A percentile compares a stretch with the other conserved stretches of the same genome.
Conservation (phyloP, 2,329 filamentous ascomycete species). For the Plenodomus lindquistii region DNA sequence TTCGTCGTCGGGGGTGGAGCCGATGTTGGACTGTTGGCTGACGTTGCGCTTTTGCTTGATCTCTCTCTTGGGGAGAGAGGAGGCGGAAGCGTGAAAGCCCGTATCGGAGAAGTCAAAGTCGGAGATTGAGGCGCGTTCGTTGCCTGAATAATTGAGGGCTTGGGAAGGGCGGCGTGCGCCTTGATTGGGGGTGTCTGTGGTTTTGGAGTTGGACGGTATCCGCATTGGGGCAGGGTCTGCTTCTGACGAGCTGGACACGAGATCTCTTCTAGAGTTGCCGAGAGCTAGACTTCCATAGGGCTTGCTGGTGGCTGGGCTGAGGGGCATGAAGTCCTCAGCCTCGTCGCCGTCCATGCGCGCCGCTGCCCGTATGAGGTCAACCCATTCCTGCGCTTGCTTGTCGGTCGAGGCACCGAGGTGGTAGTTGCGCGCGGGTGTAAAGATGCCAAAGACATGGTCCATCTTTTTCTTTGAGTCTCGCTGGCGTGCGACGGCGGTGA, state of each 20-base stretch:
- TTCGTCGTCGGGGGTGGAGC: conserved; percentile 65
- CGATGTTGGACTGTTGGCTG: conserved; percentile 64
- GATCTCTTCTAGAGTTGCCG: conserved; percentile 33
- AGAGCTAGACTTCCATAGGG: conserved; percentile 49
- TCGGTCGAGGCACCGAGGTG: conserved; percentile 79
- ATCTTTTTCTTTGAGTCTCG: conserved; percentile 87
- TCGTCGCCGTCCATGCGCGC: conserved; percentile 88
- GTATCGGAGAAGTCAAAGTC: conserved; percentile 87
- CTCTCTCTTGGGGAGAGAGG: conserved; percentile 40
- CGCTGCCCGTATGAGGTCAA: conserved; percentile 75
- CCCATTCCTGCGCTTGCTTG: conserved; percentile 83
- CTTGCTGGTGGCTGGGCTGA: conserved; percentile 64
- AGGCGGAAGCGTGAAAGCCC: conserved; percentile 59
- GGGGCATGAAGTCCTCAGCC: conserved; percentile 72
- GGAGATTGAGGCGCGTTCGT: conserved; percentile 76
- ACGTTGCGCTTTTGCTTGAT: conserved; percentile 53
- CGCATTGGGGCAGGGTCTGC: conserved; percentile 46
- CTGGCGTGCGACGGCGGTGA: conserved; percentile 87
- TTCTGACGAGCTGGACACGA: conserved; percentile 53
- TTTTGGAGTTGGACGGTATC: conserved; percentile 28
- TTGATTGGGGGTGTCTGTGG: conserved; percentile 35
- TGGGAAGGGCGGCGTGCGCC: conserved; percentile 62
- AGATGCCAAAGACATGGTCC: conserved; percentile 87
- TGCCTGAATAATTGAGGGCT: conserved; percentile 64
- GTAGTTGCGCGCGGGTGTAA: conserved; percentile 87